Base-by-base conservation (phyloP, 2,329 filamentous ascomycete species). In the Fusarium coffeatum region DNA sequence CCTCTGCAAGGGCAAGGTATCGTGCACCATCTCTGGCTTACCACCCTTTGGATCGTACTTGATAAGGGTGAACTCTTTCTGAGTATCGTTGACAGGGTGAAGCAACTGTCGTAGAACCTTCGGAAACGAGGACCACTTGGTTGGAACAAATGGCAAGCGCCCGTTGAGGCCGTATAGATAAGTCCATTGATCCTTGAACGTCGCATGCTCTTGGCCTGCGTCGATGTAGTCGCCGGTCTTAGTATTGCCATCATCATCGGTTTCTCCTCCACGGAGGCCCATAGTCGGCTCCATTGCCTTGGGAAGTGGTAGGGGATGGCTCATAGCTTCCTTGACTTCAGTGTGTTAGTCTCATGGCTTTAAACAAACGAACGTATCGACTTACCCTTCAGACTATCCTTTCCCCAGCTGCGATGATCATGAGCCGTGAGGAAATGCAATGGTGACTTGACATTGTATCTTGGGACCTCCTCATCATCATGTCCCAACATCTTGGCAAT, bases 361-460 rank as follows among this genome's bases (percentile, higher is more conserved):
- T 4, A 5, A 11, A 7, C 6, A 13, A 2, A 6, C 6, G 10
- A 12, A 18, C 2, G 10, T 9, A 3, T 13, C 9, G 8, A 54
- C 61, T 63, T 68, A 73, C 78, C 68, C 58, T 57, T 55, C 23
- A 73, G 55, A 2, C 34, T 30, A 12, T 77, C 77, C 4, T 69
- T 59, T 10, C 77, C 78, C 73, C 72, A 79, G 55, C 76, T 78
- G 9, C 77, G 75, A 22, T 66, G 55, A 3, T 76, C 64, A 45
- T 80, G 73, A 0, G 74, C 77, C 1, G 77, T 75, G 20, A 78
- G 72, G 15, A 80, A 78, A 43, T 80, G 77, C n/a, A 80, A 30
- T 3, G 76, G 79, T 8, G 75, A 75, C 32, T 66, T 59, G 23
- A 71, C 62, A 23, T 71, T 68, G 40, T 73, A 70, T 16, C 43